A percentile compares a stretch with the other conserved stretches of the same genome.
These are phyloP conservation scores for Cladophialophora bantiana DNA, from an alignment of 2,329 filamentous ascomycete genomes.

Conservation along the genomic window DNA sequence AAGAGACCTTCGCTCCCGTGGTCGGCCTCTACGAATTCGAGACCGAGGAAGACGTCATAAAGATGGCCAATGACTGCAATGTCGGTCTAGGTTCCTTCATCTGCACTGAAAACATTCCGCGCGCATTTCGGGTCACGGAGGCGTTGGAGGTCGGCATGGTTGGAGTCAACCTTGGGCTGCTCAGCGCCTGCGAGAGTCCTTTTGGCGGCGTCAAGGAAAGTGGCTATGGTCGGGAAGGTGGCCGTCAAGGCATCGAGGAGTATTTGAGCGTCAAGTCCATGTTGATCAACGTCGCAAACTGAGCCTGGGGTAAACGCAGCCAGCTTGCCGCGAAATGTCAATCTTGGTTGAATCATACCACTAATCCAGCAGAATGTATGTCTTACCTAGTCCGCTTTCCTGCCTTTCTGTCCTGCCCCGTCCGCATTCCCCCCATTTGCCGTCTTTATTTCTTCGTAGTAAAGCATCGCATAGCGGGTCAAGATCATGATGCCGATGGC, in stretches of 20 bases:
- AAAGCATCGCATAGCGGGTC: constrained; percentile 30
- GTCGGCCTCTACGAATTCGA: constrained; percentile 49
- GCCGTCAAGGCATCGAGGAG: constrained; percentile 54
- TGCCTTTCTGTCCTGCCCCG: constrained; percentile 15
- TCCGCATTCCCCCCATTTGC: constrained; percentile 13
- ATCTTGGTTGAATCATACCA: not conserved
- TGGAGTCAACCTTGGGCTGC: constrained; percentile 61
- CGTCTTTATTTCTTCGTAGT: constrained; percentile 25
- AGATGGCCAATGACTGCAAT: constrained; percentile 61
- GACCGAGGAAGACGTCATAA: constrained; percentile 66
- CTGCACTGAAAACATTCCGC: constrained; percentile 58
- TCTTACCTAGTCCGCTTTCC: not conserved
- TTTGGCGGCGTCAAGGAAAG: constrained; percentile 45
- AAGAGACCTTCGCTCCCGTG: constrained; percentile 65
- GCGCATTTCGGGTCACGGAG: constrained; percentile 70
- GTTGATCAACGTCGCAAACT: constrained; percentile 39
- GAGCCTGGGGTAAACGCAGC: not conserved
- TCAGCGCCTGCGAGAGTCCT: constrained; percentile 35
- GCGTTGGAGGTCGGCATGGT: constrained; percentile 85
- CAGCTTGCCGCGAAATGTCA: not conserved
- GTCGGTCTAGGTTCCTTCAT: constrained; percentile 65
- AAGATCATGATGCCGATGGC: constrained; percentile 23
- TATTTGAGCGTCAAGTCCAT: constrained; percentile 40
- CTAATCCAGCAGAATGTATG: not conserved
- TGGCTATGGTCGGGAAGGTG: constrained; percentile 61